These are phyloP conservation scores for Carallia brachiata DNA, from an alignment of 345 rosid species.

Conservation along the genomic window DNA sequence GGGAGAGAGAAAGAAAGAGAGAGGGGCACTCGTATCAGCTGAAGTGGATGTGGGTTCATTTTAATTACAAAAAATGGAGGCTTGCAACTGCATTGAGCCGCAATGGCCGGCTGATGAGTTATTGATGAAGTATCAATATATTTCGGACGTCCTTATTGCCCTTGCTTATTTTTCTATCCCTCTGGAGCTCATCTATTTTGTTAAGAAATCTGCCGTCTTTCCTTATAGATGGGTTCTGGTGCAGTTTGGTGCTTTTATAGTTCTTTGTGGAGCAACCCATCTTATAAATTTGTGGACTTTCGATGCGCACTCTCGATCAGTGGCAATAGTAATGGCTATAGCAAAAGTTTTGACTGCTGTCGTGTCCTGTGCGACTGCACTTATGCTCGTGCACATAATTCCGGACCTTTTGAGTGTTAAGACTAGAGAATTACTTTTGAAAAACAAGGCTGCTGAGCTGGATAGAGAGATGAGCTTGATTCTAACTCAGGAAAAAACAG, in stretches of 20 bases:
- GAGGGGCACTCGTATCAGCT: no score
- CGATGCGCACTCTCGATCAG: constrained; percentile 59
- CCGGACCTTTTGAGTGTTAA: constrained; percentile 91
- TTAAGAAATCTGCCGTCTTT: constrained; percentile 87
- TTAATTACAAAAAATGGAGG: constrained; percentile 47
- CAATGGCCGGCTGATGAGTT: constrained; percentile 91
- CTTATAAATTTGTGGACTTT: constrained; percentile 94
- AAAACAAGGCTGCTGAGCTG: constrained; percentile 93
- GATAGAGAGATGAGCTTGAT: constrained; percentile 98
- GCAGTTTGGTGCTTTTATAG: constrained; percentile 98
- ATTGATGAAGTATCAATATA: constrained; percentile 94
- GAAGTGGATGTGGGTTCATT: background rate
- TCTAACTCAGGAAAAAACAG: constrained; percentile 95
- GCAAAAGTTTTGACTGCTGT: constrained; percentile 77
- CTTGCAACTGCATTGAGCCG: constrained; percentile 90
- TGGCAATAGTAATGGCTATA: constrained; percentile 81
- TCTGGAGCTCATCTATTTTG: constrained; percentile 88
- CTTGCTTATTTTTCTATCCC: constrained; percentile 97
- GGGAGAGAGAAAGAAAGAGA: no score
- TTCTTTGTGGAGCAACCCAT: constrained; percentile 95
- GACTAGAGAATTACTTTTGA: constrained; percentile 82
- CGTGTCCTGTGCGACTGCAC: constrained; percentile 90
- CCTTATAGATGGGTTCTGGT: constrained; percentile 99
- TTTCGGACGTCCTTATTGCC: constrained; percentile 96
- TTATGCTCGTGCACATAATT: constrained; percentile 97